A percentile compares a stretch with the other conserved stretches of the same genome.
Conservation (phyloP, 176 grass and related monocot species). For the Hyparrhenia diplandra region DNA sequence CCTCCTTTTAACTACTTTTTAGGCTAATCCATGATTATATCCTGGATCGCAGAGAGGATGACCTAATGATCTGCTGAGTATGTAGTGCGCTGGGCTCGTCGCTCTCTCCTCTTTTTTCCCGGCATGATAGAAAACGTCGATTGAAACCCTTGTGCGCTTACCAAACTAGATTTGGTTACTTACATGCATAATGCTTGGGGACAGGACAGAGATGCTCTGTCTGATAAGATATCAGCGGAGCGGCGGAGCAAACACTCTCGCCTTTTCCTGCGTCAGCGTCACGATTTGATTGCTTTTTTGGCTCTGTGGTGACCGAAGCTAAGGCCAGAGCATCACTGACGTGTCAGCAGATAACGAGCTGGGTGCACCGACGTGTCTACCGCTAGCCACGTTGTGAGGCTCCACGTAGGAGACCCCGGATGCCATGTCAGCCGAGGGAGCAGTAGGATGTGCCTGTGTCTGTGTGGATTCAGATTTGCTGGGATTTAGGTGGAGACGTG, state of each 20-base stretch:
- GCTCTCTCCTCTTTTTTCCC: background rate
- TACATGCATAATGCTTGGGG: slow-evolving; percentile 3
- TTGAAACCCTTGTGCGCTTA: slow-evolving; percentile 34
- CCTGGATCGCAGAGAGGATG: background rate
- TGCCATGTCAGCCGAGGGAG: background rate
- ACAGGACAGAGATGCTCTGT: slow-evolving; percentile 14
- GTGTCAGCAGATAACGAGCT: slow-evolving; percentile 19
- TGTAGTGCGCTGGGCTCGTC: background rate
- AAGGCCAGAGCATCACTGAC: background rate
- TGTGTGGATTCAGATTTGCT: background rate
- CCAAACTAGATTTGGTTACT: slow-evolving; percentile 36
- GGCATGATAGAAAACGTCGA: slow-evolving; percentile 16
- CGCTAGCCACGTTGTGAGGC: background rate
- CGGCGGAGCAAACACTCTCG: background rate
- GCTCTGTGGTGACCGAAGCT: background rate
- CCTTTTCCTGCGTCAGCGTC: background rate
- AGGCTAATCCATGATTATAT: slow-evolving; percentile 23
- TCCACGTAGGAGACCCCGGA: background rate
- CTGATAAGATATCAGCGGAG: slow-evolving; percentile 18
- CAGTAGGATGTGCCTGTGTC: background rate
- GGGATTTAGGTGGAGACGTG: background rate
- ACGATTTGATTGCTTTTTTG: background rate
- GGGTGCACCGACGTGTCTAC: slow-evolving; percentile 25
- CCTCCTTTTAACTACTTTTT: slow-evolving; percentile 27
- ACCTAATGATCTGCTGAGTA: background rate